Base-by-base conservation (phyloP, 768 basidiomycete species). In the Boletus sp. region DNA sequence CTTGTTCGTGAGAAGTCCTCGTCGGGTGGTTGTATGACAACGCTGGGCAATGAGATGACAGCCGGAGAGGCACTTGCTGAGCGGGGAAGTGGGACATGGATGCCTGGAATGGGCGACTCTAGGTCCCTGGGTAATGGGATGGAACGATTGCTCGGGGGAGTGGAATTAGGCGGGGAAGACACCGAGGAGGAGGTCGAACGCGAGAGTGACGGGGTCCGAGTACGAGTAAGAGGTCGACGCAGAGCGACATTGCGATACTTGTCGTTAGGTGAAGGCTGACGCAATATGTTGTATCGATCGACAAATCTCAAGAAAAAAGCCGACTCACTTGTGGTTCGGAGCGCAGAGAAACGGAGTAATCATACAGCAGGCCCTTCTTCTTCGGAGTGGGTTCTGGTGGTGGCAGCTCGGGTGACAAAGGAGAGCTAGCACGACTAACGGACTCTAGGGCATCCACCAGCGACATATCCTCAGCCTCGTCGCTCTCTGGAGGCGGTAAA, bases 151-250 rank as follows among this genome's bases (percentile, higher is more conserved):
- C 83, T 85, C 13, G 75, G 77, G 23, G 86, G 86, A 2, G 86
- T 88, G 3, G 86, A 84, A 57, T 87, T 78, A 1, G 81, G 68
- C 0, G 84, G 79, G 5, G 84, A 86, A 11, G 85, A 83, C 0
- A 29, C 49, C 1, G 77, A 75, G 23, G 76, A 77, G 33, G 83
- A 79, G 0, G 79, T 77, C 1, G 84, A 86, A 47, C 79, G 79
- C 8, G 87, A 80, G 9, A 88, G 74, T 2, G 86, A 87, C 5
- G 87, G 87, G 5, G 85, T 87, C 27, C 86, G 81, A 19, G 75
- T 74, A 29, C 83, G 77, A 19, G 75, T 62, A 35, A 77, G 64
- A 17, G 80, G 76, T 52, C 77, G 77, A 32, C 85, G 81, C 46
- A 85, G 58, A 13, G 80, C 77, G 27, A 87, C 80, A 62, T 88